Evolutionary conservation across 202 grass and related monocot species (phyloP).

Genomic region (Bolboschoenoplectus hybrid): DNA sequence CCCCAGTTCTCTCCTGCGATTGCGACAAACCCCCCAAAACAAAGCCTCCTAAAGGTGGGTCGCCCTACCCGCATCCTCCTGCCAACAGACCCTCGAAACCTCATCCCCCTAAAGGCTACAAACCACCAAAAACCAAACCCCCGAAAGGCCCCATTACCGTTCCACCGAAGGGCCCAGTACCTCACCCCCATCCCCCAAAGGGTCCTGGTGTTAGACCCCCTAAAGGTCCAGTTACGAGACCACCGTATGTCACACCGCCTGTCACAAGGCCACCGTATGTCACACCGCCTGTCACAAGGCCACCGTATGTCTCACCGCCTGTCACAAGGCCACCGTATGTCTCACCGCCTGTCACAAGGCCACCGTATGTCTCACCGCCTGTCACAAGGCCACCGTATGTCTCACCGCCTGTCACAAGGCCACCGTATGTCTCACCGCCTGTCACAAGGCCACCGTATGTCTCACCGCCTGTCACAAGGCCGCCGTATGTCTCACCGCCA

Average conservation of each 20-base stretch:
- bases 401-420: background rate
- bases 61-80: slow-evolving; percentile 20
- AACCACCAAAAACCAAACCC: slow-evolving; percentile 39
- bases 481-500: slow-evolving; percentile 9
- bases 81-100: slow-evolving; percentile 31
- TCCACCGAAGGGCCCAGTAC: background rate
- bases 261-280: background rate
- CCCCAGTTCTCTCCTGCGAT: slow-evolving; percentile 52
- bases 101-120: slow-evolving; percentile 41
- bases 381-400: background rate
- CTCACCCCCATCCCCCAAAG: slow-evolving; percentile 7
- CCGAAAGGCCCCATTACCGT: slow-evolving; percentile 36
- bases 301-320: background rate
- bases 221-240: background rate
- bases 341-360: slow-evolving; percentile 6
- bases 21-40: slow-evolving; percentile 46
- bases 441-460: background rate
- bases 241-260: background rate
- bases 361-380: background rate
- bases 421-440: background rate
- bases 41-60: slow-evolving; percentile 40
- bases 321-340: background rate
- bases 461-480: background rate
- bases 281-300: background rate
- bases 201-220: background rate